phyloP scores from a whole-genome alignment of 177 flowering plant genomes.

The Vitis hybrid region DNA sequence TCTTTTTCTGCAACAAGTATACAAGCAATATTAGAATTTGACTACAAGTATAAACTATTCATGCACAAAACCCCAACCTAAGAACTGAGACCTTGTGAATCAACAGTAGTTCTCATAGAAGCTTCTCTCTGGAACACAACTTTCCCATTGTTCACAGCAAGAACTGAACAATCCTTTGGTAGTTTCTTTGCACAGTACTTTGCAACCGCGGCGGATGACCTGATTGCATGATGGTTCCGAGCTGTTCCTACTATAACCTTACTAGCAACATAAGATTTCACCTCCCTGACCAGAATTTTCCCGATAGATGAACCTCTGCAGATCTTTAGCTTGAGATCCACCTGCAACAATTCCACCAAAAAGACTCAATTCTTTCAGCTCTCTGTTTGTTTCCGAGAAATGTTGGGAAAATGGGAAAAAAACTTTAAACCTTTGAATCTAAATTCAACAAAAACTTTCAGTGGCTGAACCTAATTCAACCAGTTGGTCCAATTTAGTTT shows the following conservation, averaged over 20 bases:
- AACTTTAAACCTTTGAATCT: not conserved
- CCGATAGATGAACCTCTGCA: conserved; percentile 78
- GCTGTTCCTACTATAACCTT: conserved; percentile 73
- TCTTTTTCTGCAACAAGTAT: conserved; percentile 30
- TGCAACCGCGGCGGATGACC: conserved; percentile 68
- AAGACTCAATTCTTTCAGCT: not conserved
- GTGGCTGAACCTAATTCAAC: not conserved
- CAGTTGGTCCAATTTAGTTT: not conserved
- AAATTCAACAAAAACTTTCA: not conserved
- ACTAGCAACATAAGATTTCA: conserved; percentile 49
- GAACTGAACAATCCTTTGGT: conserved; percentile 59
- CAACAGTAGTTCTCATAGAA: conserved; percentile 9
- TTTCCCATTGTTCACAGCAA: conserved; percentile 88
- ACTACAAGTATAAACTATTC: not conserved
- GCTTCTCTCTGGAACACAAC: conserved; percentile 69
- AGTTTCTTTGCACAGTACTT: conserved; percentile 82
- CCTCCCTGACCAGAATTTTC: conserved; percentile 69
- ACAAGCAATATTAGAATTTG: not conserved
- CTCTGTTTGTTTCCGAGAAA: not conserved
- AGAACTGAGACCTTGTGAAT: conserved; percentile 28
- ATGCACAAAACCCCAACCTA: not conserved
- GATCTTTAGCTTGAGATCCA: conserved; percentile 89
- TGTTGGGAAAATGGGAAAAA: not conserved
- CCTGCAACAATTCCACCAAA: conserved; percentile 40
- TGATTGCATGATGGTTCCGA: conserved; percentile 38